phyloP scores from a whole-genome alignment of 2,329 filamentous ascomycete genomes.

The Diaporthe sp. region DNA sequence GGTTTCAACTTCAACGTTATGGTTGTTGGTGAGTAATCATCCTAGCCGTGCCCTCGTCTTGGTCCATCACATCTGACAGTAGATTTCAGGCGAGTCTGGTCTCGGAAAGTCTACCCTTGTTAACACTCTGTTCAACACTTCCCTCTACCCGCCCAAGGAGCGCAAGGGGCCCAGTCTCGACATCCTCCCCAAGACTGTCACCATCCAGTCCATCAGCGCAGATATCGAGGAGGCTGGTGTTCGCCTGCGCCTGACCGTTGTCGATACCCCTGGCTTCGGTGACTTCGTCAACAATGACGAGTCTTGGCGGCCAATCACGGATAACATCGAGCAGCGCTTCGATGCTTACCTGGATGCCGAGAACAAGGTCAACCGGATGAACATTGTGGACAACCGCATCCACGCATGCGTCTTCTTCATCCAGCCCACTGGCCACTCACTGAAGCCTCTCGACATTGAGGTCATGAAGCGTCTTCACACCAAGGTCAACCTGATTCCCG shows the following conservation, averaged over 20 bases:
- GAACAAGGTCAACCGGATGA: conserved; percentile 99
- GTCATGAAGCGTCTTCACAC: conserved; percentile 99
- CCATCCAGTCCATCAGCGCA: conserved; percentile 93
- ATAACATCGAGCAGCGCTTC: conserved; percentile 99
- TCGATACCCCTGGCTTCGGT: conserved; percentile 97
- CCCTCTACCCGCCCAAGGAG: conserved; percentile 97
- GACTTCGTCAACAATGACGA: conserved; percentile 99
- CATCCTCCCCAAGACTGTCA: conserved; percentile 97
- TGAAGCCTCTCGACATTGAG: conserved; percentile 98
- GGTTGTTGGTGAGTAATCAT: conserved; percentile 86
- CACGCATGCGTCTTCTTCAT: conserved; percentile 99
- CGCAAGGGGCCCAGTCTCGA: conserved; percentile 97
- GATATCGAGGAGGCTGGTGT: conserved; percentile 99
- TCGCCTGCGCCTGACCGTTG: conserved; percentile 93
- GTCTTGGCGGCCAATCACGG: conserved; percentile 98
- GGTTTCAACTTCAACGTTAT: conserved; percentile 99
- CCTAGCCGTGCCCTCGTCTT: not conserved
- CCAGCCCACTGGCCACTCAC: conserved; percentile 96
- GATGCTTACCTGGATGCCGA: conserved; percentile 98
- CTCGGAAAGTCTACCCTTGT: conserved; percentile 99
- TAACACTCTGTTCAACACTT: conserved; percentile 99
- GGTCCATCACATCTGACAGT: conserved; percentile 27
- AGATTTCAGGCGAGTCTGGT: conserved; percentile 87
- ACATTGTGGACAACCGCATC: conserved; percentile 99
- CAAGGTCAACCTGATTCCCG: conserved; percentile 99